Percentiles rank a stretch among this genome's conserved stretches.
These are phyloP conservation scores for Diaporthe velutina DNA, from an alignment of 2,329 filamentous ascomycete species.

Conservation along the genomic window DNA sequence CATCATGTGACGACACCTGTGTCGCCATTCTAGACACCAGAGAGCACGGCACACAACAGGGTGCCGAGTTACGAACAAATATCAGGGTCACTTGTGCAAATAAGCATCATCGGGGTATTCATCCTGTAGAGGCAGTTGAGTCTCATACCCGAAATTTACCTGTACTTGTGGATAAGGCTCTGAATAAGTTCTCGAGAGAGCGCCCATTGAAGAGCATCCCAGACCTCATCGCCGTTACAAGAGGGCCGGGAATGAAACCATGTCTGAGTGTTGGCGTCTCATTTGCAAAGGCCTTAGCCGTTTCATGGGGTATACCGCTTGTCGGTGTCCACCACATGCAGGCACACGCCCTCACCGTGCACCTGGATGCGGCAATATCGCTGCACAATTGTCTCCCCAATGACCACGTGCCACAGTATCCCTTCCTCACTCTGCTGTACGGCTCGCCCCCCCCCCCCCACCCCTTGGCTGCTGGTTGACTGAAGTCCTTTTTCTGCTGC, in stretches of 20 bases:
- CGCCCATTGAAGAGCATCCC: conserved; percentile 55
- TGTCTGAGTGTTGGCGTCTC: conserved; percentile 84
- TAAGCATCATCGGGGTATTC: conserved; percentile 79
- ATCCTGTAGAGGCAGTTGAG: conserved; percentile 80
- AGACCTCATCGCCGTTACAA: conserved; percentile 89
- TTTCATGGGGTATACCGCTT: conserved; percentile 86
- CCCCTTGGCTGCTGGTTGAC: no score
- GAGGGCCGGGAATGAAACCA: conserved; percentile 89
- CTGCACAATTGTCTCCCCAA: conserved; percentile 17
- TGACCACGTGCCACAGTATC: conserved; percentile 66
- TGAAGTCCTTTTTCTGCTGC: background rate
- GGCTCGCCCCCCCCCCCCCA: background rate
- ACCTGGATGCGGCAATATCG: conserved; percentile 75
- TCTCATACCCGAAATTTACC: conserved; percentile 82
- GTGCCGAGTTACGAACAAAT: conserved; percentile 73
- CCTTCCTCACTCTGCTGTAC: conserved; percentile 84
- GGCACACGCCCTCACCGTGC: conserved; percentile 90
- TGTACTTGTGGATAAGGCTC: conserved; percentile 73
- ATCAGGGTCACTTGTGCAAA: conserved; percentile 88
- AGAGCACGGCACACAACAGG: conserved; percentile 54
- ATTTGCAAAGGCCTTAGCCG: conserved; percentile 87
- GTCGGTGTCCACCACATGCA: conserved; percentile 97
- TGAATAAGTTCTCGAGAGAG: conserved; percentile 67
- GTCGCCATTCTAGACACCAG: conserved; percentile 80
- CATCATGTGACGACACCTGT: conserved; percentile 93